phyloP scores from a whole-genome alignment of 192 early-diverging fungal species.

The Rhizoclosmatium sp. region DNA sequence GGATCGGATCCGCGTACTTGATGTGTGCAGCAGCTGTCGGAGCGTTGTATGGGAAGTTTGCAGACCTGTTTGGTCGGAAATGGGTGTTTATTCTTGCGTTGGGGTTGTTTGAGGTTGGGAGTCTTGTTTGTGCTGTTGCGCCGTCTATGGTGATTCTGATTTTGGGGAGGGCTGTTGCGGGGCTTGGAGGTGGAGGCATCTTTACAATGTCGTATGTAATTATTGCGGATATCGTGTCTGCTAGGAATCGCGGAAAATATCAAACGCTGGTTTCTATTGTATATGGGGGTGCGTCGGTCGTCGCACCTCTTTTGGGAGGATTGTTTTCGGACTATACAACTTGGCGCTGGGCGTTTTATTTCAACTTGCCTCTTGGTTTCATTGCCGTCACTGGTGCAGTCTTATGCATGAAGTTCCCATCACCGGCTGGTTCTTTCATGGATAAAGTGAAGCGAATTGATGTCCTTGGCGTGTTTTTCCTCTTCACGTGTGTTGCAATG shows the following conservation, averaged over 20 bases:
- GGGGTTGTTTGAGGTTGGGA: conserved; percentile 77
- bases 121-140: conserved; percentile 70
- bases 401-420: conserved; percentile 67
- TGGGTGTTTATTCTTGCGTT: conserved; percentile 69
- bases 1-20: conserved; percentile 67
- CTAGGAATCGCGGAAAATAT: conserved; percentile 38
- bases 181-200: conserved; percentile 79
- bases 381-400: conserved; percentile 65
- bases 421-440: conserved; percentile 49
- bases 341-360: conserved; percentile 65
- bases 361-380: conserved; percentile 75
- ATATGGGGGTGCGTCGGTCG: conserved; percentile 65
- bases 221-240: conserved; percentile 83
- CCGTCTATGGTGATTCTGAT: conserved; percentile 66
- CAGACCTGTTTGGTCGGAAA: conserved; percentile 57
- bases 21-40: neutral
- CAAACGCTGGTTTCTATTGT: conserved; percentile 78
- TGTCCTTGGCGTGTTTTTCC: conserved; percentile 63
- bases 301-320: conserved; percentile 89
- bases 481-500: conserved; percentile 61
- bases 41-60: conserved; percentile 37
- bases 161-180: conserved; percentile 76
- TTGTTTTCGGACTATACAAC: conserved; percentile 71
- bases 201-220: conserved; percentile 76
- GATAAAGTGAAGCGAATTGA: conserved; percentile 76